Percentiles rank a stretch among this genome's conserved stretches.
Conservation (phyloP, 2,329 filamentous ascomycete genomes). For the Didymellaceae sp. region DNA sequence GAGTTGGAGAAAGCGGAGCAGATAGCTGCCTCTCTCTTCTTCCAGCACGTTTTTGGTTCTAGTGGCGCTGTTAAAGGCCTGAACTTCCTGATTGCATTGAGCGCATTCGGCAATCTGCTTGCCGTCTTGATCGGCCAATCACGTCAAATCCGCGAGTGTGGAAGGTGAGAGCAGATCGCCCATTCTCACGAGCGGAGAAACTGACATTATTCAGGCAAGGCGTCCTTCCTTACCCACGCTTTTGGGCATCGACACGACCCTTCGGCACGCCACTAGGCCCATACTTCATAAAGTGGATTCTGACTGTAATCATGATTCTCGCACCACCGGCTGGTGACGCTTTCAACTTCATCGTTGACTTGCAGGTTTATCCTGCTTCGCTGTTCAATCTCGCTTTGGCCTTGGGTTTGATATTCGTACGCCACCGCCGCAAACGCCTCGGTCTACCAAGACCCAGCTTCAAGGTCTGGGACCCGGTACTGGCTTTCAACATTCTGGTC, state of each 20-base stretch:
- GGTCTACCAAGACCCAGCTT: constrained; percentile 61
- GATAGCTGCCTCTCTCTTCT: constrained; percentile 64
- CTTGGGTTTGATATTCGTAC: constrained; percentile 64
- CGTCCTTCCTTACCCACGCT: constrained; percentile 64
- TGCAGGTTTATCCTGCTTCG: constrained; percentile 64
- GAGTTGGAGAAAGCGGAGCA: constrained; percentile 59
- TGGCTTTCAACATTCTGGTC: constrained; percentile 66
- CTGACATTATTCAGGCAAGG: constrained; percentile 55
- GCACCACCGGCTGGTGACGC: constrained; percentile 67
- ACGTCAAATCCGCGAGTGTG: constrained; percentile 66
- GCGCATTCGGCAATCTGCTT: constrained; percentile 65
- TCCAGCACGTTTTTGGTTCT: constrained; percentile 62
- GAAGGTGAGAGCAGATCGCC: constrained; percentile 36
- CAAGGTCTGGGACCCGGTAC: constrained; percentile 63
- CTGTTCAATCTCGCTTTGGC: constrained; percentile 66
- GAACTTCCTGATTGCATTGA: constrained; percentile 64
- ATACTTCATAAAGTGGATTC: constrained; percentile 63
- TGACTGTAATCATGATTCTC: constrained; percentile 66
- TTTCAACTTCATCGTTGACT: constrained; percentile 66
- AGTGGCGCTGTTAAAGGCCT: constrained; percentile 58
- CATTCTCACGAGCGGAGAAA: too few species aligned
- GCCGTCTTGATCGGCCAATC: constrained; percentile 63
- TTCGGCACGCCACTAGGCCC: constrained; percentile 68
- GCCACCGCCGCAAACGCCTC: constrained; percentile 60
- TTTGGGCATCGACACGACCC: constrained; percentile 67